phyloP scores from a whole-genome alignment of 2,329 filamentous ascomycete species.

The Sporothrix curviconia region DNA sequence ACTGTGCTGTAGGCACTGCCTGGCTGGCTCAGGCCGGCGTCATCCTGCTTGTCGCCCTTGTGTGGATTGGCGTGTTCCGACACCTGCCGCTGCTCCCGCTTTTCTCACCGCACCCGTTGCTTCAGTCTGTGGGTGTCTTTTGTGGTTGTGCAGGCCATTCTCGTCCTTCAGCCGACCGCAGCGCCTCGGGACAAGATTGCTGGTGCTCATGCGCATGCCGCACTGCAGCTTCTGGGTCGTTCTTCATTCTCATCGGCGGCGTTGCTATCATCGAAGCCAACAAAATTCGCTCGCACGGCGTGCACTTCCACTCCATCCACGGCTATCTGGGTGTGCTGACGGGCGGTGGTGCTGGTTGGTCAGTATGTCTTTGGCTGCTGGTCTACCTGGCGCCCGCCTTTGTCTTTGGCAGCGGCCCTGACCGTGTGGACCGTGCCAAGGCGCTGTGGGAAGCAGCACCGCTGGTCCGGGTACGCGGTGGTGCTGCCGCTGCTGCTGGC shows the following conservation, averaged over 20 bases:
- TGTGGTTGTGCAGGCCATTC: constrained; percentile 69
- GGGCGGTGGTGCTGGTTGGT: constrained; percentile 58
- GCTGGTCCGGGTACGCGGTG: constrained; percentile 62
- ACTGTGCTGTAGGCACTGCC: constrained; percentile 63
- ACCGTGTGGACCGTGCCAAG: constrained; percentile 73
- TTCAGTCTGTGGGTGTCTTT: constrained; percentile 62
- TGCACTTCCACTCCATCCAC: constrained; percentile 75
- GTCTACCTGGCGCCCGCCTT: constrained; percentile 65
- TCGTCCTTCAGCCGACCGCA: constrained; percentile 82
- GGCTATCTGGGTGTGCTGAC: constrained; percentile 75
- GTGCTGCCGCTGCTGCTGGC: constrained; percentile 59
- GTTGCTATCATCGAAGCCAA: constrained; percentile 73
- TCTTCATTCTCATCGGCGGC: constrained; percentile 57
- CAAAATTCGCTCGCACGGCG: constrained; percentile 61
- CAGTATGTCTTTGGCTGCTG: constrained; percentile 76
- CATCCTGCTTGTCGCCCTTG: constrained; percentile 64
- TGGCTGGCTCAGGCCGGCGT: constrained; percentile 73
- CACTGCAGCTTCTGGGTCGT: constrained; percentile 60
- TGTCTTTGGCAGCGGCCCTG: constrained; percentile 69
- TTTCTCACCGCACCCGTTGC: constrained; percentile 82
- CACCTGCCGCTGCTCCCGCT: constrained; percentile 57
- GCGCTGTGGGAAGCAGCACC: constrained; percentile 85
- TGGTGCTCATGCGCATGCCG: constrained; percentile 58
- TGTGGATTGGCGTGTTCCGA: constrained; percentile 73
- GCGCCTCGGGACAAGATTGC: constrained; percentile 64